Base-by-base conservation (phyloP, 768 basidiomycete genomes). In the Mycena vitilis region DNA sequence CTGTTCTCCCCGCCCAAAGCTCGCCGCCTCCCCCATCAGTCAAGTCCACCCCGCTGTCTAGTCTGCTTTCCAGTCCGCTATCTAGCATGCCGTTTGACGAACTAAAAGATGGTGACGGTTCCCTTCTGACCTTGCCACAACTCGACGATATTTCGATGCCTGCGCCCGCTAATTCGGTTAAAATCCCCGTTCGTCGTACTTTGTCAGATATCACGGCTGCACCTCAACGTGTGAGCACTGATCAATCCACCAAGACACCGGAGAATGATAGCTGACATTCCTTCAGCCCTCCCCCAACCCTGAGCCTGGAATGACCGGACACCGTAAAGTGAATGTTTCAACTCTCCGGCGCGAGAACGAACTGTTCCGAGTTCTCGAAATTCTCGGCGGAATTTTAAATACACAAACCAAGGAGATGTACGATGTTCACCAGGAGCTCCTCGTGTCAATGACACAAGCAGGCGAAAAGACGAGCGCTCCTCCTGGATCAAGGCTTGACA, bases 281-380 rank as follows among this genome's bases (percentile, higher is more conserved):
- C 12, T 49, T 51, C 16, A 62, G 67, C 42, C 45, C 38, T 55
- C 51, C 42, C 45, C 52, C n/a, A 56, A 23, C 42, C n/a, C 36
- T 51, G 58, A 56, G n/a, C 2, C 12, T n/a, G 70, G 22, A 71
- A 76, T 40, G 53, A 72, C 15, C 73, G 74, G 34, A 76, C 40
- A 40, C 10, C 80, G 36, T 18, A 86, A 85, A 69, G 82, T 88
- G 55, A 96, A 95, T 71, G 87, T 95, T 30, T 93, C 94, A 18
- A 85, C 91, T 65, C 81, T 94, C 48, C 88, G 93, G 5, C 88
- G 95, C 23, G 93, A 95, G 80, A 93, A 92, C 68, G 95, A 96
- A 77, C 77, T 95, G 55, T 75, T 89, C 62, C 88, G 86, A 37
- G 85, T 93, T 23, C 78, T 95, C n/a, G 84, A 89, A 63, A 84